A percentile compares a stretch with the other conserved stretches of the same genome.
Evolutionary conservation across 2,329 filamentous ascomycete species (phyloP).

Genomic region (Chaetomium sp.): DNA sequence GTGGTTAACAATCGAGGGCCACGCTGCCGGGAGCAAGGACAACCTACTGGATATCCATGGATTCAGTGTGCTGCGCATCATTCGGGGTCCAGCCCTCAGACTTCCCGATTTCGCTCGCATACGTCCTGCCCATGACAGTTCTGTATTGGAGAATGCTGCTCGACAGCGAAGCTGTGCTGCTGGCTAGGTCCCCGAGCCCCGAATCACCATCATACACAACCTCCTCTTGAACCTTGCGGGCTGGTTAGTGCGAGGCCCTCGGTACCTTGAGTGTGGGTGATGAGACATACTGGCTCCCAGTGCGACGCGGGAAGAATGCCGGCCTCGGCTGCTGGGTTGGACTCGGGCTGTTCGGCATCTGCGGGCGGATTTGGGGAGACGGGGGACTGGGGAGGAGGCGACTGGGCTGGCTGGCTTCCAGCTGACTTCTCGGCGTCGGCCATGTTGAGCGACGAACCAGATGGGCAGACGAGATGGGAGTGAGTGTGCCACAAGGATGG

Average conservation of each 20-base stretch:
- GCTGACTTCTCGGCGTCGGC: neutral
- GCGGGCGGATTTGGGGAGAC: neutral
- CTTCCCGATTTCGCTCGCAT: conserved; percentile 22
- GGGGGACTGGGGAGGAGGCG: neutral
- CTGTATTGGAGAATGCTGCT: conserved; percentile 29
- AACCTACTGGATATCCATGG: conserved; percentile 39
- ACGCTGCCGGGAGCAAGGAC: neutral
- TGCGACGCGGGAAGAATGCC: conserved; percentile 22
- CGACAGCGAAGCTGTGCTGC: conserved; percentile 25
- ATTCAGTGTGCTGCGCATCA: conserved; percentile 21
- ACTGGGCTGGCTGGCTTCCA: neutral
- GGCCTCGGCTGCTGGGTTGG: neutral
- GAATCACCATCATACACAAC: conserved; percentile 15
- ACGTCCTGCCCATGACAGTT: conserved; percentile 27
- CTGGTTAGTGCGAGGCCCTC: neutral
- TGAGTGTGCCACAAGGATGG: neutral
- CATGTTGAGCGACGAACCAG: neutral
- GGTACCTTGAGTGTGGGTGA: neutral
- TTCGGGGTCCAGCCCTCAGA: conserved; percentile 26
- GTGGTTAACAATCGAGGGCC: neutral
- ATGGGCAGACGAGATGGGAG: neutral
- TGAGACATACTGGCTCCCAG: conserved; percentile 15
- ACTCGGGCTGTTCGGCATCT: neutral
- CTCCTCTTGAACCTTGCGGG: conserved; percentile 3
- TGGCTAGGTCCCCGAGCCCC: conserved; percentile 2